Conservation (phyloP, 2,329 filamentous ascomycete species). For the Monilinia laxa region DNA sequence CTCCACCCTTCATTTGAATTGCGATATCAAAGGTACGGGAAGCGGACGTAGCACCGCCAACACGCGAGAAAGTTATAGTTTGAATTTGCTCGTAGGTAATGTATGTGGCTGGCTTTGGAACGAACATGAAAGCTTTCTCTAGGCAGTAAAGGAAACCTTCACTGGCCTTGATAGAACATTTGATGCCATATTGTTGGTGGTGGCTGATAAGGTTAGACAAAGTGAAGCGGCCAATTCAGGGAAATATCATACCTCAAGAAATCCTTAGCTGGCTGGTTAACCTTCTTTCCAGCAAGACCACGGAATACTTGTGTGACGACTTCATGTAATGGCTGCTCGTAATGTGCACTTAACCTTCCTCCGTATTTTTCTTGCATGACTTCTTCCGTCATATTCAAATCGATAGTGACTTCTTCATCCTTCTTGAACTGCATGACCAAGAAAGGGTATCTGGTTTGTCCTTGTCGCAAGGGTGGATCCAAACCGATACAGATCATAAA, state of each 20-base stretch:
- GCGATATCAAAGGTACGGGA: conserved; percentile 97
- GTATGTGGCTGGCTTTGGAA: conserved; percentile 96
- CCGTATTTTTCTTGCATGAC: conserved; percentile 83
- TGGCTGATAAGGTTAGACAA: conserved; percentile 55
- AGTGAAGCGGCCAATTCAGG: conserved; percentile 11
- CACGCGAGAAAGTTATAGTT: conserved; percentile 91
- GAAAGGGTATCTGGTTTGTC: conserved; percentile 96
- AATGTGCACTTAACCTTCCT: conserved; percentile 82
- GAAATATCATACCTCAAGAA: conserved; percentile 66
- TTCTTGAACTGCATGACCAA: conserved; percentile 99
- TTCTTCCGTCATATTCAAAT: conserved; percentile 93
- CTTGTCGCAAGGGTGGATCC: conserved; percentile 91
- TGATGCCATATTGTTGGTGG: conserved; percentile 91
- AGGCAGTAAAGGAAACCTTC: conserved; percentile 96
- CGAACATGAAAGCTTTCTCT: conserved; percentile 98
- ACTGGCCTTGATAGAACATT: conserved; percentile 99
- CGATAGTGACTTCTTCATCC: conserved; percentile 94
- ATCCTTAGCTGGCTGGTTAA: conserved; percentile 89
- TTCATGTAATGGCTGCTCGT: conserved; percentile 89
- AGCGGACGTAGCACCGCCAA: conserved; percentile 89
- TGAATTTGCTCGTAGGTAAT: conserved; percentile 92
- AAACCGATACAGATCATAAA: conserved; percentile 92
- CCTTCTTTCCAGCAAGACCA: conserved; percentile 90
- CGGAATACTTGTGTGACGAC: conserved; percentile 96
- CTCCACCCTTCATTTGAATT: conserved; percentile 82